Percentiles rank a stretch among this genome's conserved stretches.
Evolutionary conservation across 2,329 filamentous ascomycete species (phyloP).

Genomic region (Alternaria brassicicola): DNA sequence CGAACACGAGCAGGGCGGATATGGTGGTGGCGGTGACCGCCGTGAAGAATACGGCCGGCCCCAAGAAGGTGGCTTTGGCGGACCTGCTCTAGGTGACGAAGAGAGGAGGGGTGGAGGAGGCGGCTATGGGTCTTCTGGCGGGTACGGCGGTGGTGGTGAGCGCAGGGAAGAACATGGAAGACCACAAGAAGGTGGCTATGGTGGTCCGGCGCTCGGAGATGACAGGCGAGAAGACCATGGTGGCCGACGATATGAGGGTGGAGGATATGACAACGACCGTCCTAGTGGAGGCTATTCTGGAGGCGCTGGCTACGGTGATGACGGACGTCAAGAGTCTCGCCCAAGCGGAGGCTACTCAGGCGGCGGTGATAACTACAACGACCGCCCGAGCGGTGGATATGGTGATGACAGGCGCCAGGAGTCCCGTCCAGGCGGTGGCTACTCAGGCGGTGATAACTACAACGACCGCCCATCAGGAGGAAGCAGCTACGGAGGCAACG

Average conservation of each 20-base stretch:
- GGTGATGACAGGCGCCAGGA: conserved; percentile 11
- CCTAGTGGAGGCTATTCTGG: conserved; percentile 3
- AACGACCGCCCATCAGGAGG: conserved; percentile 32
- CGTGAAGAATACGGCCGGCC: conserved; percentile 26
- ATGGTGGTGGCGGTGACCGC: conserved; percentile 23
- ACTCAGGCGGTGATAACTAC: conserved; percentile 6
- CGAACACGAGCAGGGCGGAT: conserved; percentile 19
- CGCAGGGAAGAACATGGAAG: conserved; percentile 19
- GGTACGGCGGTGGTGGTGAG: conserved; percentile 12
- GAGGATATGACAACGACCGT: conserved; percentile 1
- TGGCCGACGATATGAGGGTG: conserved; percentile 16
- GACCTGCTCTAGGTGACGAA: conserved; percentile 15
- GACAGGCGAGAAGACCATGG: conserved; percentile 15
- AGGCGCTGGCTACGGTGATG: conserved; percentile 12
- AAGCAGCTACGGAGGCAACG: conserved; percentile 17
- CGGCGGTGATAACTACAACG: conserved; percentile 11
- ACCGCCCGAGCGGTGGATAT: conserved; percentile 12
- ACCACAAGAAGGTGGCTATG: conserved; percentile 10
- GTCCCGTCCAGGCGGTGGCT: neutral
- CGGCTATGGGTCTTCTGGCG: conserved; percentile 10
- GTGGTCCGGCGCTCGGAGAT: conserved; percentile 3
- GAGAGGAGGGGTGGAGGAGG: conserved; percentile 13
- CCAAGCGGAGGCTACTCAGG: conserved; percentile 1
- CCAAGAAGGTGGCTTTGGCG: conserved; percentile 21
- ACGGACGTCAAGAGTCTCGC: conserved; percentile 4